Base-by-base conservation (phyloP, 768 basidiomycete species). In the Gloeopeniophorella convolvens region DNA sequence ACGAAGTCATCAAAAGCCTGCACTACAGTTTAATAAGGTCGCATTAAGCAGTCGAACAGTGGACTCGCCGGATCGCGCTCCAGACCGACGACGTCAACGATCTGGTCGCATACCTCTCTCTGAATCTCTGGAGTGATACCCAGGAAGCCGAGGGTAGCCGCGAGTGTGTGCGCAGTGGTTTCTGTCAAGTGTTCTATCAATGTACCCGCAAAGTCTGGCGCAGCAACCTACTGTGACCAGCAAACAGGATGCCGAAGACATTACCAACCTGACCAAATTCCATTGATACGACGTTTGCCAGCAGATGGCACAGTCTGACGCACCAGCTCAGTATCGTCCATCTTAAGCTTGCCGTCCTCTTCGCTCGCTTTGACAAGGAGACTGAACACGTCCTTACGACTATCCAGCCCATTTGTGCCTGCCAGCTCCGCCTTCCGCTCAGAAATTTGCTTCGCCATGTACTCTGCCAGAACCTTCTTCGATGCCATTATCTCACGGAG, bases 121-220 rank as follows among this genome's bases (percentile, higher is more conserved):
- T 70, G 69, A 10, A 67, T 47, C 4, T 55, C 52, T 9, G 55
- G 54, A 49, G 70, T 42, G 24, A 65, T 32, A 26, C 66, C 63
- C 13, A 68, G 59, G 42, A 60, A 61, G 1, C 60, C 70, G 28
- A 68, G 54, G 3, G 66, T 64, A 3, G 65, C 68, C 13, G 66
- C 64, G 20, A 70, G 55, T 12, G 57, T 63, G 13, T 63, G 60
- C 15, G 67, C 56, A 2, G 65, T 71, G 1, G 68, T 69, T 42
- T 70, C 67, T 68, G 52, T 3, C 39, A 9, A 7, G 24, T 2
- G 2, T 18, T 30, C 15, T 6, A 30, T 7, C n/a, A 39, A n/a
- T 2, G 37, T 10, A 13, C 3, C 12, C 3, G 10, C 15, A 35
- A 7, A 37, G 28, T n/a, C n/a, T n/a, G n/a, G n/a, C 7, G 18